Percentiles rank a stretch among this genome's conserved stretches.
These are phyloP conservation scores for Lasiodiplodia sp. DNA, from an alignment of 2,329 filamentous ascomycete genomes.

Conservation along the genomic window DNA sequence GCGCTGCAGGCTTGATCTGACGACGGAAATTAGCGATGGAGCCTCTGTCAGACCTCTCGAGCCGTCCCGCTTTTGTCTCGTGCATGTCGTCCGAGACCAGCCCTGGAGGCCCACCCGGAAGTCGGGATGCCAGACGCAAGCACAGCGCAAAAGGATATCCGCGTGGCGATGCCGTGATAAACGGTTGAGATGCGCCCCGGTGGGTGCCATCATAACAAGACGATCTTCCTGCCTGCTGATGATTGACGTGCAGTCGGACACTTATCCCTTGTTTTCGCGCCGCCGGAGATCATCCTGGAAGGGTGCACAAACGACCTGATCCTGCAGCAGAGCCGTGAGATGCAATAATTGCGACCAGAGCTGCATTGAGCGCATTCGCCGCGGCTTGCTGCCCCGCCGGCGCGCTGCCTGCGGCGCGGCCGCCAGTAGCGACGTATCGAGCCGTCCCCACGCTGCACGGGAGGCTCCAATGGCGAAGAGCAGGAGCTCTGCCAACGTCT, in stretches of 20 bases:
- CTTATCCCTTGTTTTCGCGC: conserved; percentile 15
- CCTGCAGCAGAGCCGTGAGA: conserved; percentile 25
- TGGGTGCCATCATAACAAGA: conserved; percentile 20
- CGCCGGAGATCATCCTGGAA: conserved; percentile 21
- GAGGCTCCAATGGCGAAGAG: conserved; percentile 1
- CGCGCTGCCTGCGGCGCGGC: neutral
- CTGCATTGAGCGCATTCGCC: conserved; percentile 21
- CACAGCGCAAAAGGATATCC: conserved; percentile 18
- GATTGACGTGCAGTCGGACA: conserved; percentile 23
- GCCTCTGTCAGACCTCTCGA: conserved; percentile 18
- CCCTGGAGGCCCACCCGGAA: conserved; percentile 22
- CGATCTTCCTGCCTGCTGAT: conserved; percentile 17
- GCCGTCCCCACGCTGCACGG: conserved; percentile 14
- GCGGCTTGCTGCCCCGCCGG: neutral
- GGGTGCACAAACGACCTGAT: conserved; percentile 16
- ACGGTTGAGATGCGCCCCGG: conserved; percentile 21
- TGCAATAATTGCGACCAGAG: conserved; percentile 3
- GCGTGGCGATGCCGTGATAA: conserved; percentile 25
- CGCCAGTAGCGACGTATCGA: conserved; percentile 11
- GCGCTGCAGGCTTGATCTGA: conserved; percentile 12
- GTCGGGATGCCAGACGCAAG: conserved; percentile 4
- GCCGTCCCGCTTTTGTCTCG: conserved; percentile 26
- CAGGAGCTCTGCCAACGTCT: neutral
- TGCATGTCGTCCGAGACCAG: conserved; percentile 18
- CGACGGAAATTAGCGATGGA: conserved; percentile 22